Conservation (phyloP, 345 rosid genomes). For the Hypericum androsaemum region DNA sequence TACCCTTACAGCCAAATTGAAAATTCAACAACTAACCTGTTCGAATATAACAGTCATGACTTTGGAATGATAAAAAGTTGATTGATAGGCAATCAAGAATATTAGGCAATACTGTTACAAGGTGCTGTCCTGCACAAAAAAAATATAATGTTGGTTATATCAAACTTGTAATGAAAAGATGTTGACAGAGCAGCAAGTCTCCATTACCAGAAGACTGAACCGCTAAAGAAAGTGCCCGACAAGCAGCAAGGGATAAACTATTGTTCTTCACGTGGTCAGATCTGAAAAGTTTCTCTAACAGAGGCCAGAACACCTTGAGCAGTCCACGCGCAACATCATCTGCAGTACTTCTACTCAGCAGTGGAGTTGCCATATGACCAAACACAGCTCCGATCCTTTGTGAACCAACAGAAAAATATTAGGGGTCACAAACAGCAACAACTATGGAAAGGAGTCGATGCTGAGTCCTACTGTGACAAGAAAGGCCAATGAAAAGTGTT, state of each 20-base stretch:
- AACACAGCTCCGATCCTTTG: constrained; percentile 85
- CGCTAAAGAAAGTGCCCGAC: constrained; percentile 87
- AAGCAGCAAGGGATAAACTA: constrained; percentile 70
- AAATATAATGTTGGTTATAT: constrained; percentile 12
- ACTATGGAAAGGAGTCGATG: not conserved
- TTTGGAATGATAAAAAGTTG: constrained; percentile 71
- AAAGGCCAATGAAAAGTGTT: too few species aligned
- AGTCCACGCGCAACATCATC: constrained; percentile 59
- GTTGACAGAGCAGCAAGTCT: constrained; percentile 8
- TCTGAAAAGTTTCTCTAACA: constrained; percentile 70
- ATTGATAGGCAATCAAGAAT: constrained; percentile 77
- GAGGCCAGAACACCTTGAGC: constrained; percentile 79
- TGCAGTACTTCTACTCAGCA: constrained; percentile 35
- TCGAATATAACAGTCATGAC: constrained; percentile 80
- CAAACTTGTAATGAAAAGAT: not conserved
- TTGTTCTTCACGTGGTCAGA: constrained; percentile 81
- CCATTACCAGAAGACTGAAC: constrained; percentile 78
- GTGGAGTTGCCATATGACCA: constrained; percentile 52
- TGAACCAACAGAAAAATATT: constrained; percentile 9
- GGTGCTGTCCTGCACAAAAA: constrained; percentile 69
- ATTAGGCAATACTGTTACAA: constrained; percentile 56
- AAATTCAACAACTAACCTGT: constrained; percentile 43
- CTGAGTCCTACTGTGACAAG: not conserved
- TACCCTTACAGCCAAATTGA: not conserved
- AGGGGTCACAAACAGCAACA: not conserved